These are phyloP conservation scores for Populus pruinosa DNA, from an alignment of 345 rosid genomes.

Conservation along the genomic window DNA sequence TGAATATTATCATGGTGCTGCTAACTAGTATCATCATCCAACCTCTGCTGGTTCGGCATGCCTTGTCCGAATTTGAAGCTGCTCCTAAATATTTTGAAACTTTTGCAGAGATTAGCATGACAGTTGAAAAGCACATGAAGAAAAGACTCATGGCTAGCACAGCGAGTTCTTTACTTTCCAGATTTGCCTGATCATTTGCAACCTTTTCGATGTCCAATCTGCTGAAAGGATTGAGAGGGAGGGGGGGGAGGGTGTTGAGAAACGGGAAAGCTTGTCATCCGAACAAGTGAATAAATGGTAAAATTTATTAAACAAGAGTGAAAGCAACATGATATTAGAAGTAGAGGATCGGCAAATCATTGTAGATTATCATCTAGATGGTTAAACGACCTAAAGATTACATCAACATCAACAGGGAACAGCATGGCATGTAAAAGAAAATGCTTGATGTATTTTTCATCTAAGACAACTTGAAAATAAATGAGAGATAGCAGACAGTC, in stretches of 20 bases:
- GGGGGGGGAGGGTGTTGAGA: neutral
- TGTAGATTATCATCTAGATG: neutral
- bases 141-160: conserved; percentile 59
- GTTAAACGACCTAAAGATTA: neutral
- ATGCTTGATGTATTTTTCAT: neutral
- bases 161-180: conserved; percentile 68
- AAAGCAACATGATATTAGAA: neutral
- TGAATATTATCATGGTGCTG: conserved; percentile 74
- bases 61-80: conserved; percentile 32
- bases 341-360: neutral
- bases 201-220: conserved; percentile 68
- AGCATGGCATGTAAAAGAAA: neutral
- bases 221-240: conserved; percentile 1
- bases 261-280: neutral
- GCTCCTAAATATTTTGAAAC: conserved; percentile 34
- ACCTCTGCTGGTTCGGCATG: conserved; percentile 46
- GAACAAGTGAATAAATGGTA: neutral
- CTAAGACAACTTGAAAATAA: neutral
- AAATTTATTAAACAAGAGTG: neutral
- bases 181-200: conserved; percentile 45
- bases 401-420: neutral
- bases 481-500: neutral
- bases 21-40: conserved; percentile 77
- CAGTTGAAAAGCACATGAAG: conserved; percentile 52
- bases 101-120: conserved; percentile 52